Evolutionary conservation across 805 yeast species (phyloP).

Genomic region (Naumovozyma castellii): DNA sequence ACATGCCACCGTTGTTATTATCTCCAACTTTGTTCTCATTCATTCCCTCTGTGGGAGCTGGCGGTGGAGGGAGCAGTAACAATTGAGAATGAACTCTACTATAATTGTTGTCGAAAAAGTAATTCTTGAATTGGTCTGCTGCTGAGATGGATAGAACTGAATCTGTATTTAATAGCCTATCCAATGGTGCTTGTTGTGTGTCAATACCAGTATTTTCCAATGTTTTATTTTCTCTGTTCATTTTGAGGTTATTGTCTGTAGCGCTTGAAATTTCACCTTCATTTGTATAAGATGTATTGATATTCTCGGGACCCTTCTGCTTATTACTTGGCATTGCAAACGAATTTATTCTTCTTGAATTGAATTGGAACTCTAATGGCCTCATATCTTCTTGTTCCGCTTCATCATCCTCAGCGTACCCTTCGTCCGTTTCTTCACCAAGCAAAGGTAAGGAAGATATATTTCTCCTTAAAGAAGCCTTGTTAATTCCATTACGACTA

Average conservation of each 20-base stretch:
- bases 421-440: conserved; percentile 22
- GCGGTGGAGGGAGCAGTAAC: not conserved
- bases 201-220: not conserved
- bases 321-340: conserved; percentile 2
- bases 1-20: not conserved
- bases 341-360: conserved; percentile 12
- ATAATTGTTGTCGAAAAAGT: not conserved
- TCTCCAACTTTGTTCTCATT: not conserved
- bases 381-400: conserved; percentile 16
- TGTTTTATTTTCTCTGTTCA: not conserved
- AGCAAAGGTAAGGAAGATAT: not conserved
- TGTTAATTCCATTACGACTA: too few species aligned
- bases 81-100: not conserved
- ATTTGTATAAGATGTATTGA: not conserved
- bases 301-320: not conserved
- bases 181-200: not conserved
- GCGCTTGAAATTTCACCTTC: not conserved
- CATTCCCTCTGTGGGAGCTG: not conserved
- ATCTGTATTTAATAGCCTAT: not conserved
- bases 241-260: not conserved
- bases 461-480: not conserved
- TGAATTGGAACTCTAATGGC: conserved; percentile 24
- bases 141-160: not conserved
- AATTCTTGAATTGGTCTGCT: not conserved
- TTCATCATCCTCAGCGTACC: conserved; percentile 27